These are phyloP conservation scores for Neofusicoccum ribis DNA, from an alignment of 2,329 filamentous ascomycete species.

Conservation along the genomic window DNA sequence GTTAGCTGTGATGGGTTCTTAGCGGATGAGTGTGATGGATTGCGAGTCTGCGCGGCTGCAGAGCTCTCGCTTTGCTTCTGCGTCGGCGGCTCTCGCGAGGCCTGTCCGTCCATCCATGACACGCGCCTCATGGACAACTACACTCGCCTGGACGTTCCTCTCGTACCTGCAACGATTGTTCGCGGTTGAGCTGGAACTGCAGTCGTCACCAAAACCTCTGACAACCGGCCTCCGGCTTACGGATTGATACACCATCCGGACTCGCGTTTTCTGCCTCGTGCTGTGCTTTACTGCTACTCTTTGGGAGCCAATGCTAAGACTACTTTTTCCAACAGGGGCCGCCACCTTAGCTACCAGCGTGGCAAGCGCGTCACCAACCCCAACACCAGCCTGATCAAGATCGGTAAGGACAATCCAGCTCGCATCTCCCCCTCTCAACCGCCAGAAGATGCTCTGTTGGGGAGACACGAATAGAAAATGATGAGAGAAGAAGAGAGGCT, in stretches of 20 bases:
- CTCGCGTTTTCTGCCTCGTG: neutral
- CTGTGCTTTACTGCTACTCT: too few species aligned
- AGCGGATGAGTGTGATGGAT: too few species aligned
- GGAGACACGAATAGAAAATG: neutral
- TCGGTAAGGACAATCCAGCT: conserved; percentile 61
- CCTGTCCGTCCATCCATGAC: too few species aligned
- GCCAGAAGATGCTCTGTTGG: neutral
- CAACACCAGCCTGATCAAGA: conserved; percentile 87
- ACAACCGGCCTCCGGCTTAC: too few species aligned
- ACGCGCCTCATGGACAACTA: too few species aligned
- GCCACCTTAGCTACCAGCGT: conserved; percentile 95
- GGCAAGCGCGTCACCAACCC: conserved; percentile 60
- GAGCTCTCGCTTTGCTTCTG: neutral
- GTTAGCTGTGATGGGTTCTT: too few species aligned
- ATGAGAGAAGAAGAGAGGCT: neutral
- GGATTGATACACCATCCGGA: too few species aligned
- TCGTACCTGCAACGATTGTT: too few species aligned
- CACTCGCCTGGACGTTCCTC: too few species aligned
- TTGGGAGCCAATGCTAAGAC: conserved; percentile 4
- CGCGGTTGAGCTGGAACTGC: too few species aligned
- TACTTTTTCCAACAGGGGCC: conserved; percentile 64
- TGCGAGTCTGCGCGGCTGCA: neutral
- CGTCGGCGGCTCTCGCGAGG: neutral
- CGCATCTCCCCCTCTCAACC: neutral
- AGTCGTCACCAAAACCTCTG: too few species aligned